phyloP scores from a whole-genome alignment of 805 yeast species.

The Pichia ethanolica region DNA sequence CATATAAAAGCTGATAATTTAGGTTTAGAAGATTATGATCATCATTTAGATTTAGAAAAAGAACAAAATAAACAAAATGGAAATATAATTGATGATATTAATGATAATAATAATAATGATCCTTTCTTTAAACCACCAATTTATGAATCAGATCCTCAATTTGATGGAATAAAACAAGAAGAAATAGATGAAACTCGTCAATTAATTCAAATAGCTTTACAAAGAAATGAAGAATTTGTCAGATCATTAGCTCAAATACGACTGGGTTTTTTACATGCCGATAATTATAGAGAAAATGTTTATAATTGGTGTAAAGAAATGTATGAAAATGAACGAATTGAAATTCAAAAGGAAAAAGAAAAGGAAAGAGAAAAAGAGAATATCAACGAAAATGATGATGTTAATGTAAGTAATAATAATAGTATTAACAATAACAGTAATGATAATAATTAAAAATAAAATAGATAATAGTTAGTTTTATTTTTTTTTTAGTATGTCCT shows the following conservation, averaged over 20 bases:
- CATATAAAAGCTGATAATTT: slow-evolving; percentile 57
- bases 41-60: slow-evolving; percentile 37
- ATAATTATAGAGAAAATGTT: slow-evolving; percentile 61
- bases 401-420: too few species aligned
- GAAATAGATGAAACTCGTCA: slow-evolving; percentile 67
- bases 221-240: slow-evolving; percentile 80
- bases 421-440: too few species aligned
- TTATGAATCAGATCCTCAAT: slow-evolving; percentile 38
- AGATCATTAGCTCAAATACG: slow-evolving; percentile 70
- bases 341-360: not conserved
- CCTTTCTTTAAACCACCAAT: slow-evolving; percentile 64
- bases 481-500: too few species aligned
- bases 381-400: too few species aligned
- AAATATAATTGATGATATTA: slow-evolving; percentile 5
- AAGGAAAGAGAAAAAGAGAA: not conserved
- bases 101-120: slow-evolving; percentile 29
- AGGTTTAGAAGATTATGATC: slow-evolving; percentile 64
- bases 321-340: slow-evolving; percentile 41
- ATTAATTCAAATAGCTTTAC: slow-evolving; percentile 68
- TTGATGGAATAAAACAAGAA: slow-evolving; percentile 40
- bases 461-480: too few species aligned
- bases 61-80: slow-evolving; percentile 2
- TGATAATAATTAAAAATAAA: too few species aligned
- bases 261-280: slow-evolving; percentile 70
- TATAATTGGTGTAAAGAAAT: slow-evolving; percentile 82